Conservation (phyloP, 1,284 basidiomycete genomes). For the Rhizoctonia solani region DNA sequence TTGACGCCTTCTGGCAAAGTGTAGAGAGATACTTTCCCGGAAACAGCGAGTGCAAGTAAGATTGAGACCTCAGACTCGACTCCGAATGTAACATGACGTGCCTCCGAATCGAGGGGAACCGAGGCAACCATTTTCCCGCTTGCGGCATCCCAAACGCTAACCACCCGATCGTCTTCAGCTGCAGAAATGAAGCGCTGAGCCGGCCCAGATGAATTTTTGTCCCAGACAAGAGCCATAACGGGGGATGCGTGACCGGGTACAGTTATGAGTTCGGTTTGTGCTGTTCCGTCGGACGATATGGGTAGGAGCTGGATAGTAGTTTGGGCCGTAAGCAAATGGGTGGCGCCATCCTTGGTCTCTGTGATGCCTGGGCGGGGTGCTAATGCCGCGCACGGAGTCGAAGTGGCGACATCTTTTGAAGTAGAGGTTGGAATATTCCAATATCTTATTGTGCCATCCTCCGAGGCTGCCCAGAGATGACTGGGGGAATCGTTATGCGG, state of each 20-base stretch:
- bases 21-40: constrained; percentile 69
- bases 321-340: constrained; percentile 60
- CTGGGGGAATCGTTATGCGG: constrained; percentile 40
- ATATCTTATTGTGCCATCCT: constrained; percentile 58
- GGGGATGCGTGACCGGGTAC: constrained; percentile 71
- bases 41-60: constrained; percentile 64
- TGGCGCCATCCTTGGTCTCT: constrained; percentile 45
- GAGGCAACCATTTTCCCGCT: constrained; percentile 66
- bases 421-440: constrained; percentile 60
- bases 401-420: constrained; percentile 47
- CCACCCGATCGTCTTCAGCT: constrained; percentile 73
- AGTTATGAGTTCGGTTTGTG: constrained; percentile 53
- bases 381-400: constrained; percentile 58
- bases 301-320: constrained; percentile 62
- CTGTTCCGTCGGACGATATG: constrained; percentile 39
- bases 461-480: constrained; percentile 59
- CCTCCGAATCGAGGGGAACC: constrained; percentile 68
- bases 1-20: constrained; percentile 56
- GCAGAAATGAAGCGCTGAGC: constrained; percentile 60
- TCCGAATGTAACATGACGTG: constrained; percentile 58
- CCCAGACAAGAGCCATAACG: constrained; percentile 59
- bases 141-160: constrained; percentile 66
- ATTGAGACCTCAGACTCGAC: constrained; percentile 46
- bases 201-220: constrained; percentile 42
- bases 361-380: constrained; percentile 45